Evolutionary conservation across 2,329 filamentous ascomycete genomes (phyloP), one percentile per base, ranked within the genome.

Genomic region (Colletotrichum sp.): DNA sequence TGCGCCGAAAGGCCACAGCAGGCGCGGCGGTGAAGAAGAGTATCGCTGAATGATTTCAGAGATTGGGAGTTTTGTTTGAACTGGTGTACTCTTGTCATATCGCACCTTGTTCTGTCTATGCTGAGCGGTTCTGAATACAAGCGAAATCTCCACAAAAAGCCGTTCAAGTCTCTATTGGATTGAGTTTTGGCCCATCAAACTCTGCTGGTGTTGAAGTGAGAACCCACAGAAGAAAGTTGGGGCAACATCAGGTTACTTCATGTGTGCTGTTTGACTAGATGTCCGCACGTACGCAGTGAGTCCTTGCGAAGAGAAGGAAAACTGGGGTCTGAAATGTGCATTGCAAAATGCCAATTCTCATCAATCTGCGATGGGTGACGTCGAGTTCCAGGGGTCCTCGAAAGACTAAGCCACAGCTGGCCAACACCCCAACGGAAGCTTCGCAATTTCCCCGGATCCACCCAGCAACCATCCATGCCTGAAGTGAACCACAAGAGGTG

Each of bases 401-500:
- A 55, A 28, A 52, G 36, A 59, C 69, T 69, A 43, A 75, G 69
- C 69, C 58, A 73, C 73, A 68, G 69, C 18, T 66, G 68, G 63
- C 52, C 67, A 71, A 63, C 68, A 74, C 18, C 38, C 61, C 34
- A 68, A 64, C 55, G 38, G 34, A 58, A 48, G 32, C 21, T 56
- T 56, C 38, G 73, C 34, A 75, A 73, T 75, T 75, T 73, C 73
- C 73, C 73, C 73, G 21, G 69, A 65, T 73, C 69, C 73, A 75
- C 64, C 65, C 16, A 32, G 55, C 32, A 61, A n/a, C 66, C 30
- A 56, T 52, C 43, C 43, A 52, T 52, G 43, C 43, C 43, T 52
- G 10, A 52, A 52, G 43, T 65, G 28, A 74, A 61, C 71, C 72
- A 61, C 70, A 62, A 36, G 36, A 65, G 36, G 43, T 56, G 28